These are phyloP conservation scores for Ogataea methylovora DNA, from an alignment of 805 yeast species.

Conservation along the genomic window DNA sequence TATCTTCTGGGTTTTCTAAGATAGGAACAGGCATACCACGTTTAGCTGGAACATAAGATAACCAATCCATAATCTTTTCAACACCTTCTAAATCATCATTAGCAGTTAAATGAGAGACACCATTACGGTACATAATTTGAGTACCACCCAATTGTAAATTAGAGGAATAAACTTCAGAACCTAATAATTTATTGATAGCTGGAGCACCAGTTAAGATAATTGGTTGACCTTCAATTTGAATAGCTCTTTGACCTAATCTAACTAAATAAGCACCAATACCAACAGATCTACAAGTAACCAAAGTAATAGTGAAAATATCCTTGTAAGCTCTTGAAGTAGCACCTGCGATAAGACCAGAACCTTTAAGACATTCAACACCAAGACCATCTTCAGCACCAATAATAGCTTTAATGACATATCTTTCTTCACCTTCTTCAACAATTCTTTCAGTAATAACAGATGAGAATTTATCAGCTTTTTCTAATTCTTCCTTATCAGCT, in stretches of 20 bases:
- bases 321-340: slow-evolving; percentile 96
- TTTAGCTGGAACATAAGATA: slow-evolving; percentile 88
- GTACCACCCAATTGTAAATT: slow-evolving; percentile 99
- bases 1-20: slow-evolving; percentile 60
- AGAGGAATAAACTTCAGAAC: slow-evolving; percentile 94
- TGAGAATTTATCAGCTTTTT: slow-evolving; percentile 50
- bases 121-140: slow-evolving; percentile 96
- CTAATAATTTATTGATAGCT: slow-evolving; percentile 92
- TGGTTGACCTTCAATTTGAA: slow-evolving; percentile 98
- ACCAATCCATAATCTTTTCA: slow-evolving; percentile 89
- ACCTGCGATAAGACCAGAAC: slow-evolving; percentile 98
- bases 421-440: slow-evolving; percentile 79
- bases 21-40: slow-evolving; percentile 89
- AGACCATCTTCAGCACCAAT: slow-evolving; percentile 94
- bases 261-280: slow-evolving; percentile 99
- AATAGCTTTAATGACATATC: slow-evolving; percentile 75
- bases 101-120: slow-evolving; percentile 98
- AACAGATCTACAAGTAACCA: slow-evolving; percentile 98
- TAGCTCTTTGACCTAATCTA: slow-evolving; percentile 97
- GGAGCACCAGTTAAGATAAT: slow-evolving; percentile 99
- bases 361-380: slow-evolving; percentile 97
- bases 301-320: slow-evolving; percentile 94
- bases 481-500: slow-evolving; percentile 51
- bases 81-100: slow-evolving; percentile 95
- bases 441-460: slow-evolving; percentile 67